Base-by-base conservation (phyloP, 208 protist genomes). In the Herpetomonas samuelpessoai region DNA sequence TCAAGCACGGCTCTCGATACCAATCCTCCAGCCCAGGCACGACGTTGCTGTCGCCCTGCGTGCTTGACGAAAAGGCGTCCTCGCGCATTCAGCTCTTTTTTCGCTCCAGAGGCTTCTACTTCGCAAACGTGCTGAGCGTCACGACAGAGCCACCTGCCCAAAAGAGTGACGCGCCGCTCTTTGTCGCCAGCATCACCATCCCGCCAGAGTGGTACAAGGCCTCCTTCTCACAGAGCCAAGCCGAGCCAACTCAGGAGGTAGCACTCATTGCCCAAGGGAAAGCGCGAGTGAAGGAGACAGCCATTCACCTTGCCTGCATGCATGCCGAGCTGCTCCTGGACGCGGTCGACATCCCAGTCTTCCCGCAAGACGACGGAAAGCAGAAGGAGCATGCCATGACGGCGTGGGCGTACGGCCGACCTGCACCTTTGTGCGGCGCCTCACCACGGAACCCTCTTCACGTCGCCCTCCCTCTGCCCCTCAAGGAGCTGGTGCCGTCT, bases 261-360 rank as follows among this genome's bases (percentile, higher is more conserved):
- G 25, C 52, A 0, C 55, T 91, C 6, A 60, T 77, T 21, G 90
- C 86, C 21, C 50, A 76, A 30, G 90, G 90, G 38, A 96, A 91
- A 46, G 90, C 86, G 3, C 63, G 60, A 19, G 68, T 57, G 18
- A 64, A 70, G 21, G 68, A 84, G 26, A 60, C 60, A 2, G 79
- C 90, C 16, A 71, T 91, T 24, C 59, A 67, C 61, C 76, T 96
- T 0, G 86, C 86, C 19, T 83, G 78, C 68, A 96, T 96, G 90
- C 90, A 96, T 58, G 86, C 86, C 0, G 90, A 96, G 54, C 75
- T 96, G n/a, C 52, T 91, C 2, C 58, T 96, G 2, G 90, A 96
- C 68, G 69, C 74, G 18, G 59, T 88, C 31, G 49, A 49, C 46
- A 75, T 91, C 12, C 26, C 66, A 38, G 47, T 96, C 6, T 93